A percentile compares a stretch with the other conserved stretches of the same genome.
phyloP scores from a whole-genome alignment of 208 protist genomes.

The Herpetomonas tarakana region DNA sequence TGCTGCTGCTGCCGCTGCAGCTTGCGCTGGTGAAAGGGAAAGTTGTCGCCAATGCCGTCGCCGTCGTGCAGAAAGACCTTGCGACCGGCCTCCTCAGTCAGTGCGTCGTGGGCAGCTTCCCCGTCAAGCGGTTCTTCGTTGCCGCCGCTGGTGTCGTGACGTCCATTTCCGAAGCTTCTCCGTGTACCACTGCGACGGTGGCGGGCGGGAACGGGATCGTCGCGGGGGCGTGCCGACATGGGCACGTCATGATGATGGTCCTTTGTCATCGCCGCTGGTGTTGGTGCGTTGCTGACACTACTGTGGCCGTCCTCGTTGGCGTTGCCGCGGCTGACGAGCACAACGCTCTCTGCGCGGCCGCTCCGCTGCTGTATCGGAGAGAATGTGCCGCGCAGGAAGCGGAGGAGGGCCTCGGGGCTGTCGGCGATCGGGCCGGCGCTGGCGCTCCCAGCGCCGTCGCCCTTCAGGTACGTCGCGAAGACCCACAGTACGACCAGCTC shows the following conservation, averaged over 20 bases:
- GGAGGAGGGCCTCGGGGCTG: background rate
- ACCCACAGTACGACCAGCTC: conserved; percentile 17
- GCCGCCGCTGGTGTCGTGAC: too few species aligned
- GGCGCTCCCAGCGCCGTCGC: conserved; percentile 6
- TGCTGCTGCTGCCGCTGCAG: background rate
- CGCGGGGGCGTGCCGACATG: too few species aligned
- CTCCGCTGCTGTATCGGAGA: background rate
- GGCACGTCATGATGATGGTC: too few species aligned
- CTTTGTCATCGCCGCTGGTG: too few species aligned
- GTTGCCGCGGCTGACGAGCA: background rate
- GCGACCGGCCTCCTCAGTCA: background rate
- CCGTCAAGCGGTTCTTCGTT: too few species aligned
- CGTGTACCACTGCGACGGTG: too few species aligned
- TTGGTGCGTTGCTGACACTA: conserved; percentile 5
- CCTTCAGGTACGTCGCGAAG: conserved; percentile 5
- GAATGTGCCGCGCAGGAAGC: background rate
- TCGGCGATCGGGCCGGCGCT: background rate
- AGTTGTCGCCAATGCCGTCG: background rate
- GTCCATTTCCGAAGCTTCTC: too few species aligned
- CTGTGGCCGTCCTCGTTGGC: background rate
- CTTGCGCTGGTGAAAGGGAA: background rate
- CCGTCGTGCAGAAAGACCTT: background rate
- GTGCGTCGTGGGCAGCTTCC: background rate
- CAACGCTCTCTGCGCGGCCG: background rate
- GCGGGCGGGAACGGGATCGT: background rate